A percentile compares a stretch with the other conserved stretches of the same genome.
These are phyloP conservation scores for Coniochaeta ligniaria DNA, from an alignment of 2,329 filamentous ascomycete genomes.

Conservation along the genomic window DNA sequence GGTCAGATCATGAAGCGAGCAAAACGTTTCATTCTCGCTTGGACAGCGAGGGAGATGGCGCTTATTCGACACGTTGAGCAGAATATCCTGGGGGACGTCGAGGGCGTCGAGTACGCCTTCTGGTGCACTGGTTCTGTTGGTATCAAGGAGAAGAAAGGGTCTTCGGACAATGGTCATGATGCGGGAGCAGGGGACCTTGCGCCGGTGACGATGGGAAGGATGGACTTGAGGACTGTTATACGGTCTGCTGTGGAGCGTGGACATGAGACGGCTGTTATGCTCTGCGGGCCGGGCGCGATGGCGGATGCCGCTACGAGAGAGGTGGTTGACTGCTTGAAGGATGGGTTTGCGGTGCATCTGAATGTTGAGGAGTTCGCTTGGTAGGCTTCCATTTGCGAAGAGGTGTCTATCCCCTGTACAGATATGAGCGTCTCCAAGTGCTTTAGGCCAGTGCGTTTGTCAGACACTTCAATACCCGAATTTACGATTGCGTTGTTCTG, in stretches of 20 bases:
- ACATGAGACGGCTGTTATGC: slow-evolving; percentile 14
- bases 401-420: no score
- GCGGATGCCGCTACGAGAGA: slow-evolving; percentile 17
- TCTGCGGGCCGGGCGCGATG: slow-evolving; percentile 19
- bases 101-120: neutral
- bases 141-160: neutral
- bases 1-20: neutral
- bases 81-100: neutral
- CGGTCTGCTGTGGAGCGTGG: neutral
- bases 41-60: neutral
- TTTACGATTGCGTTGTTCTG: no score
- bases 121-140: neutral
- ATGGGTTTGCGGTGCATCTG: slow-evolving; percentile 10
- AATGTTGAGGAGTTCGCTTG: slow-evolving; percentile 18
- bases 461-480: no score
- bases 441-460: no score
- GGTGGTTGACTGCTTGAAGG: slow-evolving; percentile 12
- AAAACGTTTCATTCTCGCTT: neutral
- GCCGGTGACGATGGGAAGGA: neutral
- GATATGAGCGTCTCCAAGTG: no score
- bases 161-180: neutral
- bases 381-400: slow-evolving; percentile 1
- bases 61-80: neutral
- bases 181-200: neutral
- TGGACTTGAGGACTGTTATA: neutral